These are phyloP conservation scores for Fusarium proliferatum DNA, from an alignment of 2,329 filamentous ascomycete genomes.

Conservation along the genomic window DNA sequence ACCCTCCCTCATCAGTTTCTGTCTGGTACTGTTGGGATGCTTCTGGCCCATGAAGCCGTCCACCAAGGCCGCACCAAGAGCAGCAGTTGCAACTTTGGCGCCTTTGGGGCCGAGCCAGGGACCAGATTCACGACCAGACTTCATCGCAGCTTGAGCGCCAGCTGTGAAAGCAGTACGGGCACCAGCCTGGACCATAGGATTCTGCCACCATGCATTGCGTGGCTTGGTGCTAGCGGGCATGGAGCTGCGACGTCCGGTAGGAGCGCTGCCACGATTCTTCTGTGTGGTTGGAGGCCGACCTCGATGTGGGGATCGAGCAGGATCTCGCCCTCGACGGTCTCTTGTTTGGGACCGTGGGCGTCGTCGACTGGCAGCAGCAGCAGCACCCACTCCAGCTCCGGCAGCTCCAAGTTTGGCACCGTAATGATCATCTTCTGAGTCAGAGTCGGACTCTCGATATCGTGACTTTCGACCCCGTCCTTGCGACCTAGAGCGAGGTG, in stretches of 20 bases:
- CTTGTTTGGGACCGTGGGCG: slow-evolving; percentile 42
- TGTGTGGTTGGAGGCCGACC: slow-evolving; percentile 40
- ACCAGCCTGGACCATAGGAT: slow-evolving; percentile 54
- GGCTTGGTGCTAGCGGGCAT: slow-evolving; percentile 48
- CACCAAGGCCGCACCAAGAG: slow-evolving; percentile 60
- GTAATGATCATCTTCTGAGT: slow-evolving; percentile 32
- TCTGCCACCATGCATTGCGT: slow-evolving; percentile 50
- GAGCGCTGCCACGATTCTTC: slow-evolving; percentile 24
- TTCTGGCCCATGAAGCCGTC: slow-evolving; percentile 58
- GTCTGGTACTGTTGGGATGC: slow-evolving; percentile 42
- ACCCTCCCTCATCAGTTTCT: slow-evolving; percentile 43
- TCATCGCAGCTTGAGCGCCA: slow-evolving; percentile 61
- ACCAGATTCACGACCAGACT: slow-evolving; percentile 57
- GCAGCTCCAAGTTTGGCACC: slow-evolving; percentile 2
- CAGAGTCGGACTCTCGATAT: slow-evolving; percentile 29
- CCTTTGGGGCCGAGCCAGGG: slow-evolving; percentile 62
- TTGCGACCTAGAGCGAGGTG: slow-evolving; percentile 29
- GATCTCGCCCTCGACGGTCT: slow-evolving; percentile 21
- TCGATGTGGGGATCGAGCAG: slow-evolving; percentile 32
- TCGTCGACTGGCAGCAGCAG: slow-evolving; percentile 22
- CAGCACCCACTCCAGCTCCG: slow-evolving; percentile 16
- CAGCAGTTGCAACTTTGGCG: slow-evolving; percentile 60
- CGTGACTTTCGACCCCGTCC: slow-evolving; percentile 24
- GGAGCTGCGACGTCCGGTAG: slow-evolving; percentile 46
- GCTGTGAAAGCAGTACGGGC: slow-evolving; percentile 60